Percentiles rank a stretch among this genome's conserved stretches.
These are phyloP conservation scores for Saccharomyces hybrid DNA, from an alignment of 1,139 yeast species.

Conservation along the genomic window DNA sequence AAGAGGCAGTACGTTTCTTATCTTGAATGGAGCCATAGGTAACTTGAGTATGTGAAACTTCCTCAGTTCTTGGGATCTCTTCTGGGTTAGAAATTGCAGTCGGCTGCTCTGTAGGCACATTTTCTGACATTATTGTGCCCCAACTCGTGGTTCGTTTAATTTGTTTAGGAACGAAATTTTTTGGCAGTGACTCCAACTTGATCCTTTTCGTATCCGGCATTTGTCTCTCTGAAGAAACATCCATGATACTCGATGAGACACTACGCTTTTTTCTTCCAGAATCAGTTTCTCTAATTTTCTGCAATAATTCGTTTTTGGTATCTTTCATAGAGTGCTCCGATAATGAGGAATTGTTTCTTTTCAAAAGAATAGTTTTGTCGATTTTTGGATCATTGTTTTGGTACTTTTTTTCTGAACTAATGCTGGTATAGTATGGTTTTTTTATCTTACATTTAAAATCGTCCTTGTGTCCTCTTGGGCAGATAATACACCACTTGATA, in stretches of 20 bases:
- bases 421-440: background rate
- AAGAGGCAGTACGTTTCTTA: background rate
- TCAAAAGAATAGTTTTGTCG: slow-evolving; percentile 2
- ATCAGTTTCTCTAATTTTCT: slow-evolving; percentile 1
- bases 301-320: slow-evolving; percentile 1
- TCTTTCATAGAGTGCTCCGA: slow-evolving; percentile 1
- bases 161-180: slow-evolving; percentile 5
- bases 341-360: background rate
- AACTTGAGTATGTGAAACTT: slow-evolving; percentile 35
- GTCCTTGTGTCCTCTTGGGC: slow-evolving; percentile 25
- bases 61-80: background rate
- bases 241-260: background rate
- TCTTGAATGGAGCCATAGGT: slow-evolving; percentile 22
- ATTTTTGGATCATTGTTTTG: background rate
- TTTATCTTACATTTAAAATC: slow-evolving; percentile 14
- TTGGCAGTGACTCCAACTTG: slow-evolving; percentile 5
- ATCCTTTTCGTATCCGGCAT: slow-evolving; percentile 1
- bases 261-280: background rate
- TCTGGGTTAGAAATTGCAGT: background rate
- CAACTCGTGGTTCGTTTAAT: slow-evolving; percentile 22
- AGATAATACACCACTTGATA: slow-evolving; percentile 28
- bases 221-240: background rate
- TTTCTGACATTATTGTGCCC: slow-evolving; percentile 27
- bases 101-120: background rate
- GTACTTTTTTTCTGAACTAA: slow-evolving; percentile 1